These are phyloP conservation scores for Ogataea methanolica DNA, from an alignment of 805 yeast species.

Conservation along the genomic window DNA sequence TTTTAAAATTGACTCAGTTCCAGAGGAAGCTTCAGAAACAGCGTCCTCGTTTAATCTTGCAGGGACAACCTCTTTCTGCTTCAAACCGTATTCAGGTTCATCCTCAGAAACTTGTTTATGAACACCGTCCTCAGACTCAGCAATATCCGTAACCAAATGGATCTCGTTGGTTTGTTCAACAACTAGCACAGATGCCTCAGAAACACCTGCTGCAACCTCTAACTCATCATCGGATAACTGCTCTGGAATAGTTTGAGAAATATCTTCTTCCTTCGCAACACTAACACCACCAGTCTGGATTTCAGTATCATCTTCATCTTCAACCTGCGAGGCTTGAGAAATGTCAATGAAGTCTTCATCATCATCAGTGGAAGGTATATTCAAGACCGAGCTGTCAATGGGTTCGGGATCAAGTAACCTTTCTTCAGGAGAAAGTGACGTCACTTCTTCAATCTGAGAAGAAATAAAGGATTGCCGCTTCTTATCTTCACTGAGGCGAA, in stretches of 20 bases:
- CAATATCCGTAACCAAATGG: not conserved
- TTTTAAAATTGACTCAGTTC: too few species aligned
- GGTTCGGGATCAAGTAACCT: not conserved
- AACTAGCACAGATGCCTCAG: not conserved
- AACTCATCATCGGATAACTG: too few species aligned
- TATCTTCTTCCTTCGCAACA: too few species aligned
- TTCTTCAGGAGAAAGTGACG: not conserved
- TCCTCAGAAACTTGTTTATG: not conserved
- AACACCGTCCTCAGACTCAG: not conserved
- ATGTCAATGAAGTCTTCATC: not conserved
- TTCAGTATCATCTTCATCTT: slow-evolving; percentile 1
- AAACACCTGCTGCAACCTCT: not conserved
- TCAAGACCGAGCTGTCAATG: not conserved
- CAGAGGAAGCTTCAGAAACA: not conserved
- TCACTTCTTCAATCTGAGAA: too few species aligned
- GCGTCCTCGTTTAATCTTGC: too few species aligned
- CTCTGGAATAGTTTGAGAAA: too few species aligned
- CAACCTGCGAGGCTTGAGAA: not conserved
- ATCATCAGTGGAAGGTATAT: too few species aligned
- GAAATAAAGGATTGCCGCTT: too few species aligned
- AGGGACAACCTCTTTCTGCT: not conserved
- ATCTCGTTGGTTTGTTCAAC: not conserved
- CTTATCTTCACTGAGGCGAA: too few species aligned
- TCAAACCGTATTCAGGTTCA: not conserved
- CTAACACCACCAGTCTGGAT: not conserved